Conservation (phyloP, 495 filamentous ascomycete genomes). For the Ascobolus immersus region DNA sequence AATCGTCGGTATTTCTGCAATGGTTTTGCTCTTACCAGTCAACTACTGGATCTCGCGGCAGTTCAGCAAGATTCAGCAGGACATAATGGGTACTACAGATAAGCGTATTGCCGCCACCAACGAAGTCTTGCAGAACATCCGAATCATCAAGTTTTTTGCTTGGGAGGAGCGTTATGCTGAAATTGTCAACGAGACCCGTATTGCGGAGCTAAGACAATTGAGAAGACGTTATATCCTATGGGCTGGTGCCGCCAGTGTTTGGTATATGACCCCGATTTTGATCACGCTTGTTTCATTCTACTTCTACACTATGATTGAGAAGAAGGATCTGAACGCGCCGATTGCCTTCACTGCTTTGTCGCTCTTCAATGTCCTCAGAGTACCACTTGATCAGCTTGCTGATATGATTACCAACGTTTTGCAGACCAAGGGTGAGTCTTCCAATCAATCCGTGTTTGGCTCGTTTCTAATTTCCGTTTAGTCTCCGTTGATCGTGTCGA, state of each 20-base stretch:
- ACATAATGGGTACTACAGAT: slow-evolving; percentile 83
- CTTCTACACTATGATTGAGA: slow-evolving; percentile 73
- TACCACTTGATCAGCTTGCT: slow-evolving; percentile 84
- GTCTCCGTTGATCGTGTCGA: slow-evolving; percentile 94
- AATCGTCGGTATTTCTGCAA: slow-evolving; percentile 77
- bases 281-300: slow-evolving; percentile 94
- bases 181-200: slow-evolving; percentile 68
- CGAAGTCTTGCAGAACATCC: slow-evolving; percentile 88
- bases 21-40: slow-evolving; percentile 66
- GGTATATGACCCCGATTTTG: slow-evolving; percentile 84
- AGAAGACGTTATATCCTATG: slow-evolving; percentile 70
- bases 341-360: slow-evolving; percentile 92
- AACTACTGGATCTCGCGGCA: slow-evolving; percentile 65
- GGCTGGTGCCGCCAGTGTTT: slow-evolving; percentile 73
- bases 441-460: not conserved
- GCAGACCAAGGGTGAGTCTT: slow-evolving; percentile 39
- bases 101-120: slow-evolving; percentile 91
- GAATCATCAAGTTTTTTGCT: slow-evolving; percentile 98
- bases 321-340: slow-evolving; percentile 70
- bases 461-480: not conserved
- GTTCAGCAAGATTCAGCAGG: slow-evolving; percentile 64
- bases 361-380: slow-evolving; percentile 80
- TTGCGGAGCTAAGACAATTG: slow-evolving; percentile 49
- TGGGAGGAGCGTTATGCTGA: slow-evolving; percentile 86
- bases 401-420: slow-evolving; percentile 99